Conservation (phyloP, 2,329 filamentous ascomycete genomes). For the Epichloe gansuensis region DNA sequence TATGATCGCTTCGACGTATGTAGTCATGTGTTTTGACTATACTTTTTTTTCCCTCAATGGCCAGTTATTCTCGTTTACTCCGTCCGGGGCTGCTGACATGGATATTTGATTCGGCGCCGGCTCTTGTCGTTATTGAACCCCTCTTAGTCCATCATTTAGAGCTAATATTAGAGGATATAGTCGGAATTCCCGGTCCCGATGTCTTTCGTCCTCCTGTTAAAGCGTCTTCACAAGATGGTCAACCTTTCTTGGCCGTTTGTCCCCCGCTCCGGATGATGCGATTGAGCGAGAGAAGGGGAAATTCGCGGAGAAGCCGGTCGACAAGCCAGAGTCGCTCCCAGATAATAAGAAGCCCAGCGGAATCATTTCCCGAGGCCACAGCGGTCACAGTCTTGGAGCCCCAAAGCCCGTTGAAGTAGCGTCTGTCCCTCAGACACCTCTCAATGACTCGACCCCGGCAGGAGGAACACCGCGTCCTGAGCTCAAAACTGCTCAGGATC, state of each 20-base stretch:
- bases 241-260: constrained; percentile 4
- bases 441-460: constrained; percentile 22
- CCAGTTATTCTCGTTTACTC: not conserved
- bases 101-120: not conserved
- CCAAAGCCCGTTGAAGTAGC: constrained; percentile 25
- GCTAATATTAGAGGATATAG: constrained; percentile 9
- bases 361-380: constrained; percentile 6
- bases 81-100: not conserved
- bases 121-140: not conserved
- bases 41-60: not conserved
- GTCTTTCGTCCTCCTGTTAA: constrained; percentile 17
- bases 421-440: constrained; percentile 24
- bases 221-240: constrained; percentile 15
- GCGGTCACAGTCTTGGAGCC: constrained; percentile 9
- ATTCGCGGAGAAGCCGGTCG: constrained; percentile 7
- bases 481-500: constrained; percentile 20
- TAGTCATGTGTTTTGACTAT: not conserved
- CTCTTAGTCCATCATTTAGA: not conserved
- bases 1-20: not conserved
- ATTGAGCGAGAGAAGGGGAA: not conserved
- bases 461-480: constrained; percentile 24
- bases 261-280: constrained; percentile 6
- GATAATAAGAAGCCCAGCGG: constrained; percentile 10
- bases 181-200: constrained; percentile 17
- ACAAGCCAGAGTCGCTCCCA: constrained; percentile 6